Conservation (phyloP, 352 stramenopile species). For the Pythium coloratum region DNA sequence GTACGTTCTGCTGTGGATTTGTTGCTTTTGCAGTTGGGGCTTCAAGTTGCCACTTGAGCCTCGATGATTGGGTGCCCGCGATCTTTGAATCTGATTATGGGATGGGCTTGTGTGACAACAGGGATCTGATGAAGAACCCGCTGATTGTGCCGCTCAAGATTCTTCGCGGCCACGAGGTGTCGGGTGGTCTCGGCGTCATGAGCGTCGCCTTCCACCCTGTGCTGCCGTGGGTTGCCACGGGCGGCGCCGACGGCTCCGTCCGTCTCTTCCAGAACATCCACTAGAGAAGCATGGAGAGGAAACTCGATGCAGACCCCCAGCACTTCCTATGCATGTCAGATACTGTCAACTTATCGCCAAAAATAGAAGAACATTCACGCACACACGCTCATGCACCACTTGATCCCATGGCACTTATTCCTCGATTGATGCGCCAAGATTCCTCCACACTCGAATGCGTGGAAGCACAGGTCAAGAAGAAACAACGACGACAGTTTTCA, state of each 20-base stretch:
- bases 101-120: slow-evolving; percentile 27
- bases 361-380: slow-evolving; percentile 25
- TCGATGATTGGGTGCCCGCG: slow-evolving; percentile 8
- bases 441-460: not conserved
- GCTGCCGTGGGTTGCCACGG: slow-evolving; percentile 94
- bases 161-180: slow-evolving; percentile 92
- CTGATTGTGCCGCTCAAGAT: slow-evolving; percentile 99
- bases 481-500: slow-evolving; percentile 7
- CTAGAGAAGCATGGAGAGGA: slow-evolving; percentile 34
- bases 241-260: slow-evolving; percentile 93
- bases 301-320: not conserved
- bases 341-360: slow-evolving; percentile 25
- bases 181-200: slow-evolving; percentile 94
- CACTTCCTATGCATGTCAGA: slow-evolving; percentile 7
- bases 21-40: not conserved
- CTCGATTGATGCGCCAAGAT: not conserved
- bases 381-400: not conserved
- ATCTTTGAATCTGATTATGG: slow-evolving; percentile 12
- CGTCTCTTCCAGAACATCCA: slow-evolving; percentile 98
- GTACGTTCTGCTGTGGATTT: slow-evolving; percentile 47
- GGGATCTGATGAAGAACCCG: slow-evolving; percentile 98
- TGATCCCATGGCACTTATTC: not conserved
- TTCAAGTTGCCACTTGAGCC: slow-evolving; percentile 5
- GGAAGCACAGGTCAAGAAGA: not conserved
- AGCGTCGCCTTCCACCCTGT: slow-evolving; percentile 96